phyloP scores from a whole-genome alignment of 257 asterid genomes.

The Fraxinus americana region DNA sequence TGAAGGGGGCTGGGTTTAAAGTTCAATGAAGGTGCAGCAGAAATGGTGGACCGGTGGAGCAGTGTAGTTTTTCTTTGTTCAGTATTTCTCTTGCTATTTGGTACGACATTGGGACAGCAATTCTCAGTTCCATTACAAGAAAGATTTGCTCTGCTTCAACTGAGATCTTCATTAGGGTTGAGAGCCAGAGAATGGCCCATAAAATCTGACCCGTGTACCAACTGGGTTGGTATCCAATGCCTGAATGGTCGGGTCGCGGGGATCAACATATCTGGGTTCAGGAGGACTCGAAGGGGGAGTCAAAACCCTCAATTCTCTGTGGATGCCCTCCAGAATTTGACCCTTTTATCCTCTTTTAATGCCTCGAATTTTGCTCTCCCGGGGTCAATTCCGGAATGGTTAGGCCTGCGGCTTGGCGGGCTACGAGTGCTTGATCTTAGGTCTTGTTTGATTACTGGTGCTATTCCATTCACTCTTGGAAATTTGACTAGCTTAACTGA shows the following conservation, averaged over 20 bases:
- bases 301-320: constrained; percentile 80
- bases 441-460: constrained; percentile 62
- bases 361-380: constrained; percentile 76
- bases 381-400: constrained; percentile 78
- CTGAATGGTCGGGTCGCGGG: constrained; percentile 61
- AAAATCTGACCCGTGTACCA: constrained; percentile 75
- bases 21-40: constrained; percentile 69
- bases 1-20: constrained; percentile 43
- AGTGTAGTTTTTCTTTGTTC: constrained; percentile 39
- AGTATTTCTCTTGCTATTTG: constrained; percentile 27
- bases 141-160: constrained; percentile 65
- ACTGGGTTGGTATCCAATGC: constrained; percentile 78
- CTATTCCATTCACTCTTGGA: constrained; percentile 66
- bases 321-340: constrained; percentile 75
- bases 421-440: constrained; percentile 86
- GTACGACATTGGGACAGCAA: constrained; percentile 56
- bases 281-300: constrained; percentile 69
- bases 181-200: constrained; percentile 87
- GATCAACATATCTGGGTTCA: constrained; percentile 82
- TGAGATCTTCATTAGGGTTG: constrained; percentile 95
- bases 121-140: constrained; percentile 48
- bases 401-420: constrained; percentile 56
- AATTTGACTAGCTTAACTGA: constrained; percentile 67
- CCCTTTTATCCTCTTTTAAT: constrained; percentile 61
- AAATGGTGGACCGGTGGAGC: constrained; percentile 66